Evolutionary conservation across 2,329 filamentous ascomycete genomes (phyloP), one percentile per base, ranked within the genome.

Genomic region (Fusarium musae): DNA sequence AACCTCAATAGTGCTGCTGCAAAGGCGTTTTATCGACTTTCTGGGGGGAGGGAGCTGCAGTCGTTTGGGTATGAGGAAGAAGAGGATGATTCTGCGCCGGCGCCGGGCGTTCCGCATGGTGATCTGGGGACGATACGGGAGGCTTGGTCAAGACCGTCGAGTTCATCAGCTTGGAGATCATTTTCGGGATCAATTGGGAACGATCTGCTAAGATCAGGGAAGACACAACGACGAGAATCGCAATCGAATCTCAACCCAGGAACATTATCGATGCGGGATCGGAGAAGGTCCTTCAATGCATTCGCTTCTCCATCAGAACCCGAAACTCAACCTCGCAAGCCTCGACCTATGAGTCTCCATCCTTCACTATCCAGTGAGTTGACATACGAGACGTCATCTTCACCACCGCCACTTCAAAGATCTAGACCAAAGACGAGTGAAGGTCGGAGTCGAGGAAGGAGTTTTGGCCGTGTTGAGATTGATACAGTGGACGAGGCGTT

Each of bases 1-100:
- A 73, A 83, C 58, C 68, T 84, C 10, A 73, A 79, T 12, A 83
- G 82, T 5, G 62, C 77, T 16, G 80, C 79, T 16, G 80, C 82
- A 1, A 79, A 80, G 32, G 80, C 80, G 5, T 84, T 82, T 36
- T 83, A 85, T 68, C 75, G 81, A 13, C 66, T 66, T 11, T 66
- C 75, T 5, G 65, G 59, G 3, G 69, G 65, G n/a, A 60, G 60
- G n/a, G 52, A 59, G 26, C 34, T 36, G 11, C 36, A 52, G 16
- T 36, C 59, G 6, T 47, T 62, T 10, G 60, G 63, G 19, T 39
- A 58, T 15, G 43, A 66, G 2, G 65, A 69, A 5, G 66, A 69
- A 1, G 62, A 73, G n/a, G 69, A 69, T 13, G 68, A 75, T 34
- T 57, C 50, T 34, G 73, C 74, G 6, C 75, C 74, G 10, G 59